Conservation (phyloP, 306 rosid genomes). For the Quercus variabilis region DNA sequence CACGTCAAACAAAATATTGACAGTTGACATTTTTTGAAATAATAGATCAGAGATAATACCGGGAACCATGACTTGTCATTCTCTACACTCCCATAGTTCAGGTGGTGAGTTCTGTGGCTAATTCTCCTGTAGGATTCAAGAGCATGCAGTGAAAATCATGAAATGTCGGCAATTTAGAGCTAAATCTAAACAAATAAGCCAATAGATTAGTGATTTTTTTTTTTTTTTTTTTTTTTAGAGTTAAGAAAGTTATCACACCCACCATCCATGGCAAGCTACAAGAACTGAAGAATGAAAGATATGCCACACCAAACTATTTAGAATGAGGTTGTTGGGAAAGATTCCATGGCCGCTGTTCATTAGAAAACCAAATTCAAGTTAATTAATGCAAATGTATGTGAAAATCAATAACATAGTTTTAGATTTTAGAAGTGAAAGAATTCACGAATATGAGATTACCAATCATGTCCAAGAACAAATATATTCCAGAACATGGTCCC, state of each 20-base stretch:
- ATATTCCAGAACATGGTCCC: slow-evolving; percentile 98
- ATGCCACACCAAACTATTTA: slow-evolving; percentile 73
- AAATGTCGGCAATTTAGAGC: not conserved
- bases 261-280: slow-evolving; percentile 95
- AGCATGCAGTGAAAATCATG: not conserved
- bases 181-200: not conserved
- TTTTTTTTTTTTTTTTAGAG: too few species aligned
- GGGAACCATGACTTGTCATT: slow-evolving; percentile 97
- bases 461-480: slow-evolving; percentile 93
- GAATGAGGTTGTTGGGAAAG: slow-evolving; percentile 57
- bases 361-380: not conserved
- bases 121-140: slow-evolving; percentile 61
- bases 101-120: slow-evolving; percentile 94
- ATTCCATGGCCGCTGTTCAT: slow-evolving; percentile 91
- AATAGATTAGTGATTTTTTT: not conserved
- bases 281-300: slow-evolving; percentile 81
- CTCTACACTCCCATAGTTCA: slow-evolving; percentile 92
- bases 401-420: too few species aligned
- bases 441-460: slow-evolving; percentile 30
- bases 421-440: not conserved
- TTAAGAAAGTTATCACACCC: slow-evolving; percentile 7
- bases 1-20: too few species aligned
- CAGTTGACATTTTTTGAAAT: not conserved
- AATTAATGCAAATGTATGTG: not conserved
- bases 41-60: slow-evolving; percentile 24